These are phyloP conservation scores for Mycena sanguinolenta DNA, from an alignment of 768 basidiomycete genomes.

Conservation along the genomic window DNA sequence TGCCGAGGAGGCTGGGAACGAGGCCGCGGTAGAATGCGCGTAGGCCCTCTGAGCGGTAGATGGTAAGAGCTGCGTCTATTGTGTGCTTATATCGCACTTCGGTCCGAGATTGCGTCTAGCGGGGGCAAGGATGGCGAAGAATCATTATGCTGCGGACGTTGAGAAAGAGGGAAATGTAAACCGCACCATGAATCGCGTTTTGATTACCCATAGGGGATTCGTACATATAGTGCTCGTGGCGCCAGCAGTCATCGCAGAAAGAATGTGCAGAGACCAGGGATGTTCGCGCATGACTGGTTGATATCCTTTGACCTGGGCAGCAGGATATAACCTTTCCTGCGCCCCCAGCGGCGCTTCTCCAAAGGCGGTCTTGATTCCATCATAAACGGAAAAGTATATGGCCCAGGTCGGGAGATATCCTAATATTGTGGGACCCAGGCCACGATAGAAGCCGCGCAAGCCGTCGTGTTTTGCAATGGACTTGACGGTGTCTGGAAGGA, in stretches of 20 bases:
- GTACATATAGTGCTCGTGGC: slow-evolving; percentile 94
- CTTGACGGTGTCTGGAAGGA: slow-evolving; percentile 55
- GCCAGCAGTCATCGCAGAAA: slow-evolving; percentile 97
- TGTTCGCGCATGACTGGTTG: slow-evolving; percentile 86
- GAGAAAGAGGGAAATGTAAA: slow-evolving; percentile 20
- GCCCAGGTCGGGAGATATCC: slow-evolving; percentile 99
- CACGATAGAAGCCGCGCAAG: slow-evolving; percentile 91
- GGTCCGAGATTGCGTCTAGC: slow-evolving; percentile 84
- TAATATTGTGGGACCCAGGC: slow-evolving; percentile 95
- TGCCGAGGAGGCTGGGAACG: slow-evolving; percentile 92
- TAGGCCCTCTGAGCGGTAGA: slow-evolving; percentile 90
- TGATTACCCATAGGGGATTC: slow-evolving; percentile 98
- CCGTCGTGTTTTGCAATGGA: slow-evolving; percentile 76
- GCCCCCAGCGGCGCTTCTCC: slow-evolving; percentile 75
- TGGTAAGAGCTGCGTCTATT: slow-evolving; percentile 88
- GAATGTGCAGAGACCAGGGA: slow-evolving; percentile 88
- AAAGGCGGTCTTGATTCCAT: slow-evolving; percentile 90
- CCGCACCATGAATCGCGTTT: slow-evolving; percentile 97
- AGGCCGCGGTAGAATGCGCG: slow-evolving; percentile 95
- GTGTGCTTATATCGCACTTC: slow-evolving; percentile 91
- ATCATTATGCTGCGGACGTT: slow-evolving; percentile 15
- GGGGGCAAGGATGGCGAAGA: slow-evolving; percentile 17
- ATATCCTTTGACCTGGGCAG: slow-evolving; percentile 88
- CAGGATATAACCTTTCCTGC: slow-evolving; percentile 76
- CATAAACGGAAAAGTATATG: slow-evolving; percentile 98